These are phyloP conservation scores for Scortechinia acanthostroma DNA, from an alignment of 2,329 filamentous ascomycete species.

Conservation along the genomic window DNA sequence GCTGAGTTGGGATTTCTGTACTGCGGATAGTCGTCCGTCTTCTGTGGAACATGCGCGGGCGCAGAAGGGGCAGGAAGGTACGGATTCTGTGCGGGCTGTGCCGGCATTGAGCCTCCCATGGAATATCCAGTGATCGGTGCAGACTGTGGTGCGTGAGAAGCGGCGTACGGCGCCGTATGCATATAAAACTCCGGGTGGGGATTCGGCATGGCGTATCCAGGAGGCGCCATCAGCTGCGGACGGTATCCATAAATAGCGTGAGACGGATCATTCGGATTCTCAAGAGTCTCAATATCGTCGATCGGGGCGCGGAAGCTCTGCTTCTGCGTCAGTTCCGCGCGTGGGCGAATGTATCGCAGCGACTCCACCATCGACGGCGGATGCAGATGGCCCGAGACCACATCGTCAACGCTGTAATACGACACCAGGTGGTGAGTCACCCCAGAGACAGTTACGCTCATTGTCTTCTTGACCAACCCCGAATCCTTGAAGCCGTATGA, in stretches of 20 bases:
- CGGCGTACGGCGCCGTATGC: slow-evolving; percentile 18
- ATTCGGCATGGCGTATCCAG: slow-evolving; percentile 21
- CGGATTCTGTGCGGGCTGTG: slow-evolving; percentile 21
- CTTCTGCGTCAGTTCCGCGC: slow-evolving; percentile 46
- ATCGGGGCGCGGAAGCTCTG: slow-evolving; percentile 64
- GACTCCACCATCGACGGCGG: slow-evolving; percentile 47
- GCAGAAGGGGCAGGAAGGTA: slow-evolving; percentile 21
- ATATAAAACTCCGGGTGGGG: slow-evolving; percentile 23
- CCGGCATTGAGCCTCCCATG: slow-evolving; percentile 18
- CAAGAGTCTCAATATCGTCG: slow-evolving; percentile 41
- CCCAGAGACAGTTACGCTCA: slow-evolving; percentile 70
- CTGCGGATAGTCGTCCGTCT: slow-evolving; percentile 23
- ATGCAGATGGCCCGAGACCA: slow-evolving; percentile 49
- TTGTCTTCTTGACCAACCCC: slow-evolving; percentile 86
- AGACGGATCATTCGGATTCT: neutral
- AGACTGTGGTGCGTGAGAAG: slow-evolving; percentile 8
- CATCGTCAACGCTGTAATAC: slow-evolving; percentile 79
- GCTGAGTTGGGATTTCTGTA: slow-evolving; percentile 11
- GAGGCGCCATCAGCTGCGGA: slow-evolving; percentile 20
- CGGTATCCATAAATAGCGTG: neutral
- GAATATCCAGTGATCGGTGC: slow-evolving; percentile 21
- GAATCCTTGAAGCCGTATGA: slow-evolving; percentile 79
- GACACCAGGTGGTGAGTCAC: slow-evolving; percentile 80
- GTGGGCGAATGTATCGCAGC: slow-evolving; percentile 41
- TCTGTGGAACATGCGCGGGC: slow-evolving; percentile 16